Base-by-base conservation (phyloP, 805 yeast species). In the Saturnispora bothae region DNA sequence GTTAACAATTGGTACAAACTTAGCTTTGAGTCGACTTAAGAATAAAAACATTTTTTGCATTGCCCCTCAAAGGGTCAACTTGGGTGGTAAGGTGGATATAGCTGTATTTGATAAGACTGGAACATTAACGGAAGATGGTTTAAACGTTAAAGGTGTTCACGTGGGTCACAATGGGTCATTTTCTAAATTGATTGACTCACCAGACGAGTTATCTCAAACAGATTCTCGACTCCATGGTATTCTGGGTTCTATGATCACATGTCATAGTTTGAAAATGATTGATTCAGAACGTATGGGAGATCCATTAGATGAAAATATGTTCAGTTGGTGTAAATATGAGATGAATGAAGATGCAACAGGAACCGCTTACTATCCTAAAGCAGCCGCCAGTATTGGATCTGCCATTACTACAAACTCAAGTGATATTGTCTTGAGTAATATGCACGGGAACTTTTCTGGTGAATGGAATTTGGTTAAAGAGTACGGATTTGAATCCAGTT, bases 61-160 rank as follows among this genome's bases (percentile, higher is more conserved):
- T 40, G 76, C 96, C 2, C 98, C 99, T 3, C 83, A 92, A 2
- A 71, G 95, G 43, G 92, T 94, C 33, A 92, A 92, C 53, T 78
- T 92, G n/a, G 96, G 95, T 26, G 98, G 98, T 8, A 86, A 92
- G 49, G 55, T 92, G 19, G 96, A 89, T 53, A 74, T 83, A 3
- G 66, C 85, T 53, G 86, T 95, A 51, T 92, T 92, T 58, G 99
- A 92, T 62, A 92, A 92, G 54, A 92, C 99, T 0, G 99, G 99
- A 3, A 92, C 99, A 0, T 64, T 92, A 45, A 92, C 99, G 0
- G 97, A 92, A 52, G 98, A 92, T 55, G 97, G 97, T 0, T 65
- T 92, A 27, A 97, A 89, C 55, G 83, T 92, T 3, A 65, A 86
- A 50, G 77, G 79, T 7, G 53, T 56, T 54, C 53, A 63, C 53